Conservation (phyloP, 768 basidiomycete genomes). For the Royoungia palumana region DNA sequence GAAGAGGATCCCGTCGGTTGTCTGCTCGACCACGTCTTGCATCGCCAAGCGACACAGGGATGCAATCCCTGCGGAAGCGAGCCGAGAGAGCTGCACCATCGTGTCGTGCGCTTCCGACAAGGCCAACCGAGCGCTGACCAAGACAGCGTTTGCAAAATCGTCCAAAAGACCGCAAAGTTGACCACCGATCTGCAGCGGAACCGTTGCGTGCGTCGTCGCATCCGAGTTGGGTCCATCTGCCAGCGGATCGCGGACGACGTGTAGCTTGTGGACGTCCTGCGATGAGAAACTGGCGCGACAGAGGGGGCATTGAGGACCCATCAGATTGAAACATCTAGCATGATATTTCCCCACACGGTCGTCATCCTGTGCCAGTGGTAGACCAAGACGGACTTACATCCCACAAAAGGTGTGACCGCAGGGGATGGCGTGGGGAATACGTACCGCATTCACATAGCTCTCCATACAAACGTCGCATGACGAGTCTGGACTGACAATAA, state of each 20-base stretch:
- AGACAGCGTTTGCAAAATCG: background rate
- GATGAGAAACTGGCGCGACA: constrained; percentile 5
- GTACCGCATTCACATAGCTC: background rate
- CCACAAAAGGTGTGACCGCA: constrained; percentile 17
- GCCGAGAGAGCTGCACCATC: no score
- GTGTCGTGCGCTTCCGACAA: no score
- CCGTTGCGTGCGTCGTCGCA: background rate
- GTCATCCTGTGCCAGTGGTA: background rate
- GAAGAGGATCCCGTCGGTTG: no score
- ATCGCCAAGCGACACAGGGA: no score
- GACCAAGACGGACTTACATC: background rate
- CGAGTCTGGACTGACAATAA: constrained; percentile 9
- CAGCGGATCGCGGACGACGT: background rate
- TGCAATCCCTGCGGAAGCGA: no score
- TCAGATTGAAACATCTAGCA: constrained; percentile 7
- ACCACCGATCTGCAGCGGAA: background rate
- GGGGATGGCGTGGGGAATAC: constrained; percentile 2
- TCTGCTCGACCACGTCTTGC: no score
- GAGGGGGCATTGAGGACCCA: constrained; percentile 10
- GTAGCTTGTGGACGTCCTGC: constrained; percentile 1
- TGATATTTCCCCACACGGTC: no score
- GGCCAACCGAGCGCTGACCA: background rate
- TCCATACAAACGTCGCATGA: constrained; percentile 15
- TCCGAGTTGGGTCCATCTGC: background rate
- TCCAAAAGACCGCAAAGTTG: background rate